Base-by-base conservation (phyloP, 495 filamentous ascomycete genomes). In the Penicillium pancosmium region DNA sequence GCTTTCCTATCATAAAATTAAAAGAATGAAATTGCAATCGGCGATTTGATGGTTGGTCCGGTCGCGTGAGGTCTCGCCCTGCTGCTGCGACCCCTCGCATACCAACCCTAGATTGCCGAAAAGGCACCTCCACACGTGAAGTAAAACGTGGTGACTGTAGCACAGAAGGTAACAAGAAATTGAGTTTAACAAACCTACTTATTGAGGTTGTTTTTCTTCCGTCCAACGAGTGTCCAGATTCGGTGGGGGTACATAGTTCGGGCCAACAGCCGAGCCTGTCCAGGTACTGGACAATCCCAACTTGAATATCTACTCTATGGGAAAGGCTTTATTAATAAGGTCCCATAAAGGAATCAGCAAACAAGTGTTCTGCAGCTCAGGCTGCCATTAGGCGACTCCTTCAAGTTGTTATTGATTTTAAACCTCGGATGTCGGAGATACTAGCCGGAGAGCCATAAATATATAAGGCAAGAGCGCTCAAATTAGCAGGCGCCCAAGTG, bases 41-140 rank as follows among this genome's bases (percentile, higher is more conserved):
- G 27, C 27, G 27, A 31, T 31, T 9, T 31, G 27, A 31, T 48
- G 18, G 21, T 23, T 31, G 46, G 23, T 0, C 21, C 8, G 18
- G 15, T n/a, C 21, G 44, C 27, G 44, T 19, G 48, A 34, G 50
- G n/a, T 18, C 23, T 38, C 52, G 18, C 25, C 52, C 52, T 55
- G 33, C 4, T 46, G 9, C 48, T 21, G 21, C 15, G n/a, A 16
- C 23, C 46, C 57, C 57, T 53, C 44, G 52, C 57, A 60, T 60
- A 54, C 57, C 57, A 51, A 35, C 56, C 50, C 50, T 52, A 27
- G 27, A 48, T 27, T 46, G 23, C 46, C 3, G 12, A 3, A 21
- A 27, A 35, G 49, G n/a, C 5, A 51, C 25, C 41, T 18, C n/a
- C n/a, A 48, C 46, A 48, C 21, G 46, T 25, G 46, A 12, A 15